Evolutionary conservation across 2,329 filamentous ascomycete species (phyloP).

Genomic region (Colletotrichum abscissum): DNA sequence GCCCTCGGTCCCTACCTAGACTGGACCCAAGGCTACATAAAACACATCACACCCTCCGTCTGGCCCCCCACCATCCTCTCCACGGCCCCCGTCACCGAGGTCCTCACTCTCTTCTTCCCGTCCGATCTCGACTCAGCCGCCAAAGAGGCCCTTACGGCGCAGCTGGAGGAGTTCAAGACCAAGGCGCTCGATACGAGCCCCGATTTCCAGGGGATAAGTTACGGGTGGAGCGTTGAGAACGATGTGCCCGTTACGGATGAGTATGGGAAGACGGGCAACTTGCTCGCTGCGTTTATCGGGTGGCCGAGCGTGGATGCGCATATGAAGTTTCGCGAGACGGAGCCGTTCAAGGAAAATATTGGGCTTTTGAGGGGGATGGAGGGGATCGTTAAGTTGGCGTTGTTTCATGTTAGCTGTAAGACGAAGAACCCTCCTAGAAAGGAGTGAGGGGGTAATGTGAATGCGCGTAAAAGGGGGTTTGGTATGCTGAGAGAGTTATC

Average conservation of each 20-base stretch:
- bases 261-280: constrained; percentile 40
- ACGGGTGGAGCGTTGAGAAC: constrained; percentile 46
- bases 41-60: constrained; percentile 51
- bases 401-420: neutral
- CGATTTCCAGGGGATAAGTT: neutral
- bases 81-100: constrained; percentile 23
- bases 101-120: constrained; percentile 33
- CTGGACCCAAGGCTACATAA: constrained; percentile 42
- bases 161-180: constrained; percentile 25
- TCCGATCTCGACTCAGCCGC: constrained; percentile 12
- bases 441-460: neutral
- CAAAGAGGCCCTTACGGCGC: neutral
- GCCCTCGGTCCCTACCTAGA: neutral
- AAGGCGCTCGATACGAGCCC: constrained; percentile 25
- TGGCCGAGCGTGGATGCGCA: constrained; percentile 53
- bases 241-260: constrained; percentile 45
- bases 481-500: neutral
- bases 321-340: constrained; percentile 46
- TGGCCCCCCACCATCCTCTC: constrained; percentile 5
- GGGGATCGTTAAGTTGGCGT: neutral
- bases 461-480: no score
- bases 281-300: constrained; percentile 45
- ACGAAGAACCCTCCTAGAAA: neutral
- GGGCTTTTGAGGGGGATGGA: constrained; percentile 35
- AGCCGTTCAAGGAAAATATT: constrained; percentile 48